Evolutionary conservation across 805 yeast genomes (phyloP).

Genomic region (Saturnispora serradocipensis): DNA sequence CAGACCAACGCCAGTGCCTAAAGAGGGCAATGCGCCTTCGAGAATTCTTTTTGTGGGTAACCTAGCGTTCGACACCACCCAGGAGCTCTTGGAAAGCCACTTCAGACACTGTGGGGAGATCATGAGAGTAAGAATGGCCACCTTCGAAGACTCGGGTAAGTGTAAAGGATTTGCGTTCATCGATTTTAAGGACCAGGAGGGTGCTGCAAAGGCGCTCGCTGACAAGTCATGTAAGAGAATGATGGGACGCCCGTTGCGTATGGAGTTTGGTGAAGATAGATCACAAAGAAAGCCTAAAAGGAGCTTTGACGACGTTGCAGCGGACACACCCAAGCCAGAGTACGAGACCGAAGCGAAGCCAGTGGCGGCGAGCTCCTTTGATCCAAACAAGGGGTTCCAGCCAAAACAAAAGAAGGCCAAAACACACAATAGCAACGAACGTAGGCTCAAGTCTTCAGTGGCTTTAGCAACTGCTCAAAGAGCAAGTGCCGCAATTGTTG

Average conservation of each 20-base stretch:
- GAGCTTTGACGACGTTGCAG: background rate
- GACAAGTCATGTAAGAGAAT: conserved; percentile 59
- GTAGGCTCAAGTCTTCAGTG: conserved; percentile 64
- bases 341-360: background rate
- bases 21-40: conserved; percentile 63
- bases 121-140: conserved; percentile 81
- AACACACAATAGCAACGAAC: conserved; percentile 23
- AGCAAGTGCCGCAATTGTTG: conserved; percentile 80
- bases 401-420: conserved; percentile 16
- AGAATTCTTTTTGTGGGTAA: conserved; percentile 89
- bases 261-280: conserved; percentile 95
- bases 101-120: conserved; percentile 92
- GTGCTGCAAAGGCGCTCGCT: conserved; percentile 74
- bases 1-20: conserved; percentile 52
- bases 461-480: conserved; percentile 86
- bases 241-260: conserved; percentile 65
- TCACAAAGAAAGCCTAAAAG: conserved; percentile 32
- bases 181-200: conserved; percentile 72
- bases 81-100: conserved; percentile 66
- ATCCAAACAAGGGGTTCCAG: conserved; percentile 18
- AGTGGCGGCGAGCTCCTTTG: background rate
- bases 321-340: background rate
- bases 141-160: conserved; percentile 93
- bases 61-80: conserved; percentile 83
- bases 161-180: conserved; percentile 95